phyloP scores from a whole-genome alignment of 768 basidiomycete species.

The Podaxis carcinomalis region DNA sequence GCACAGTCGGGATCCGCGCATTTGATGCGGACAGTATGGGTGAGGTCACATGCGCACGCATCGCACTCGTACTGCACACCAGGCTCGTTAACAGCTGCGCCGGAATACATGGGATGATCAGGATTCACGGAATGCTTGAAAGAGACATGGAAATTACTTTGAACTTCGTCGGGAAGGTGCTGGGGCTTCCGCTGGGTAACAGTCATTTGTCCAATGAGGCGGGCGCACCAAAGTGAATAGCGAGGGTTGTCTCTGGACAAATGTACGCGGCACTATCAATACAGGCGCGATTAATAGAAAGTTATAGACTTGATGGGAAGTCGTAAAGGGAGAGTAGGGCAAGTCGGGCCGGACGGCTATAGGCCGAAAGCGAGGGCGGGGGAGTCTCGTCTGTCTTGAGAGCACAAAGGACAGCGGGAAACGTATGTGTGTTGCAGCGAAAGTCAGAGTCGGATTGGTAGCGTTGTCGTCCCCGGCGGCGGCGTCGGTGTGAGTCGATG shows the following conservation, averaged over 20 bases:
- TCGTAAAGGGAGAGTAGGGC: slow-evolving; percentile 1
- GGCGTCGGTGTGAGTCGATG: slow-evolving; percentile 13
- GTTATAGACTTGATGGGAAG: slow-evolving; percentile 8
- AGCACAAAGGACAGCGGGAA: neutral
- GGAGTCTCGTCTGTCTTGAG: neutral
- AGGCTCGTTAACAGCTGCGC: slow-evolving; percentile 70
- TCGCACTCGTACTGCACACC: slow-evolving; percentile 85
- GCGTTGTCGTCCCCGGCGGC: slow-evolving; percentile 4
- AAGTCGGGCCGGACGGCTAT: slow-evolving; percentile 3
- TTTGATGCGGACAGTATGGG: slow-evolving; percentile 95
- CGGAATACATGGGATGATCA: slow-evolving; percentile 9
- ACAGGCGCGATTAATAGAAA: slow-evolving; percentile 10
- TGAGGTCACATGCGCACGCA: slow-evolving; percentile 80
- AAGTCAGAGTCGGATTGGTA: neutral
- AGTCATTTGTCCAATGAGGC: slow-evolving; percentile 39
- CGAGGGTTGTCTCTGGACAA: neutral
- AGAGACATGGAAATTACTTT: slow-evolving; percentile 39
- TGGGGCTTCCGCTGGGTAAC: slow-evolving; percentile 65
- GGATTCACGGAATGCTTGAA: slow-evolving; percentile 15
- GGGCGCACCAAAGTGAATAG: neutral
- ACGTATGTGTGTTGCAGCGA: neutral
- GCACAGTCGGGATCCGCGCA: slow-evolving; percentile 79
- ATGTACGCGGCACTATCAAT: neutral
- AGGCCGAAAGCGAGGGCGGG: neutral
- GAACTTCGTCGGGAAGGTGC: slow-evolving; percentile 59